Percentiles rank a stretch among this genome's conserved stretches.
Evolutionary conservation across 192 early-diverging fungal genomes (phyloP).

Genomic region (Coemansia sp.): DNA sequence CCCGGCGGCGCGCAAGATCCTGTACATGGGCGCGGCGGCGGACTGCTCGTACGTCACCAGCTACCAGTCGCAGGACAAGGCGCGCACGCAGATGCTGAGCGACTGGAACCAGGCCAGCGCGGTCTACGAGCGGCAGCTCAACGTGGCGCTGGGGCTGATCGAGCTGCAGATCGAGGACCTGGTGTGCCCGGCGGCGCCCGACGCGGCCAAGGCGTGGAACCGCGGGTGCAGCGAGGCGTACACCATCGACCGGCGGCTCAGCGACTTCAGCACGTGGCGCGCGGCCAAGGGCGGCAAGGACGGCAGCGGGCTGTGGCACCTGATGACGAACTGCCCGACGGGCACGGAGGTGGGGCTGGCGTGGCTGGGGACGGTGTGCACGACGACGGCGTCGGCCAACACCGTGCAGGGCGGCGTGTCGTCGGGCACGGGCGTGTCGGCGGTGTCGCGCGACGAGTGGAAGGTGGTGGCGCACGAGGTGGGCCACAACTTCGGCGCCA

Average conservation of each 20-base stretch:
- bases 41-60: constrained; percentile 67
- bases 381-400: constrained; percentile 54
- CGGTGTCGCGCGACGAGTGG: constrained; percentile 84
- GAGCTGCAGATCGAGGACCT: constrained; percentile 68
- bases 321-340: constrained; percentile 83
- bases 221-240: constrained; percentile 67
- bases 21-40: constrained; percentile 70
- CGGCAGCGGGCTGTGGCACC: constrained; percentile 84
- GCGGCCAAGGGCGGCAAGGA: constrained; percentile 62
- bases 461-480: constrained; percentile 94
- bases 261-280: constrained; percentile 90
- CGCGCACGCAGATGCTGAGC: constrained; percentile 69
- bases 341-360: constrained; percentile 84
- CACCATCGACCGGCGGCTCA: constrained; percentile 69
- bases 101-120: constrained; percentile 82
- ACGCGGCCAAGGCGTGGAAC: constrained; percentile 66
- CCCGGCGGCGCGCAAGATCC: constrained; percentile 25
- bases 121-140: constrained; percentile 82
- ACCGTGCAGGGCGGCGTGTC: constrained; percentile 44
- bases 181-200: constrained; percentile 55
- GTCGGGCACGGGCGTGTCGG: constrained; percentile 82
- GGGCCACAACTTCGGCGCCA: constrained; percentile 85
- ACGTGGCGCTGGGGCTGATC: constrained; percentile 80
- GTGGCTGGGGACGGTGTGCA: constrained; percentile 78
- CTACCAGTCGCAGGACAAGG: constrained; percentile 57